Evolutionary conservation across 1,139 yeast species (phyloP), one percentile per base, ranked within the genome.

Genomic region (Candida sanyaensis): DNA sequence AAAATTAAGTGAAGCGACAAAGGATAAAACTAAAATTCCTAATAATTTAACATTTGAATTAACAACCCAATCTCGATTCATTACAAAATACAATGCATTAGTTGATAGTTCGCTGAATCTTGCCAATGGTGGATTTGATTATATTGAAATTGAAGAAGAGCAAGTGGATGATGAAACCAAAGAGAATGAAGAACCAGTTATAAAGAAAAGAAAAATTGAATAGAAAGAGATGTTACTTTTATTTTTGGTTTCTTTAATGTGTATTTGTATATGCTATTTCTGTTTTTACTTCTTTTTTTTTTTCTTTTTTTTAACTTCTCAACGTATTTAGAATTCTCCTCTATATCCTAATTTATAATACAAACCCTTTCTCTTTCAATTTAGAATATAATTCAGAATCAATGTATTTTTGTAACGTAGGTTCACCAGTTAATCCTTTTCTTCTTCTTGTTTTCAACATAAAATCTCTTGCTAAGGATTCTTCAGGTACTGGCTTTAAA

Each of bases 361-460:
- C 49, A 11, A 62, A 46, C 1, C 77, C 88, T 36, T 76, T 69
- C 36, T 77, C 81, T 51, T 71, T 71, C 53, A 90, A 64, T 52
- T 80, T 80, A 6, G 70, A 70, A 54, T 77, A 80, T 27, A 88
- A 66, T 1, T 80, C 86, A 1, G 71, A 66, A 48, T 86, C 96
- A 34, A 93, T 77, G 60, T 86, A 90, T 56, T 84, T 85, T 47
- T 80, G 77, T 48, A 92, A 64, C 3, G 80, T 77, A 5, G 96
- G 96, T 42, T 88, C 96, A 17, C 87, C 93, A n/a, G 78, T 73
- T 50, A 84, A 64, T 0, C 97, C 98, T 63, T 91, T 92, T 55
- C 97, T 77, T 56, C 84, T 81, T 62, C 99, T 77, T 0, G 97
- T 91, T 65, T 95, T 95, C 66, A 88, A 69, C 41, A 91, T 86